Conservation (phyloP, 768 basidiomycete species). For the Imleria badia region DNA sequence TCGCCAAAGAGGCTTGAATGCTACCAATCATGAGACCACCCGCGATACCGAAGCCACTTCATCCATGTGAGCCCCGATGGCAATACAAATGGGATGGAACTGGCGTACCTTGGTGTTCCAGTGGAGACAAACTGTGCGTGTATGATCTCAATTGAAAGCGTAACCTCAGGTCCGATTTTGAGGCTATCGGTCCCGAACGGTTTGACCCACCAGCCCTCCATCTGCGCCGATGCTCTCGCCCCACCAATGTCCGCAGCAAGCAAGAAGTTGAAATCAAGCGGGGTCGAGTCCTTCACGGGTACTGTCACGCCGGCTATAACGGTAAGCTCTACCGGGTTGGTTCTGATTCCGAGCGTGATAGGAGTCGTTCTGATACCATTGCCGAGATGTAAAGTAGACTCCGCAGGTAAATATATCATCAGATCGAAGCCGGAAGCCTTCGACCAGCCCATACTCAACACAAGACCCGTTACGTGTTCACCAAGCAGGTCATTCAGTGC, state of each 20-base stretch:
- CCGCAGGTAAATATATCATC: background rate
- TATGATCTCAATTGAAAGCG: background rate
- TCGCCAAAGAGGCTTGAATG: background rate
- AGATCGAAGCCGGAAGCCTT: background rate
- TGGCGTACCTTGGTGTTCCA: background rate
- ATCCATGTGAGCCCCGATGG: background rate
- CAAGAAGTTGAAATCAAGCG: background rate
- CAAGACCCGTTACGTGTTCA: background rate
- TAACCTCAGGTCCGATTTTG: background rate
- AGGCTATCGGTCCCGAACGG: background rate
- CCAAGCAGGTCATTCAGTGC: background rate
- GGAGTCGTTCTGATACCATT: background rate
- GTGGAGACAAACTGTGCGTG: background rate
- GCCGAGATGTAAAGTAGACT: background rate
- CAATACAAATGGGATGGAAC: too few relatives aligned
- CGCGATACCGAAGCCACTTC: background rate
- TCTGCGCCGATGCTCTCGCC: background rate
- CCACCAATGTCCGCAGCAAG: background rate
- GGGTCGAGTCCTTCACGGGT: background rate
- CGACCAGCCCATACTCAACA: background rate
- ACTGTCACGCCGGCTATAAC: background rate
- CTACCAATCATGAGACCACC: background rate
- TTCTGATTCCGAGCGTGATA: background rate
- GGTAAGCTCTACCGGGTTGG: background rate
- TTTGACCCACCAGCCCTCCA: background rate